Evolutionary conservation across 176 grass and related monocot genomes (phyloP).

Genomic region (Tillandsia fasciculata): DNA sequence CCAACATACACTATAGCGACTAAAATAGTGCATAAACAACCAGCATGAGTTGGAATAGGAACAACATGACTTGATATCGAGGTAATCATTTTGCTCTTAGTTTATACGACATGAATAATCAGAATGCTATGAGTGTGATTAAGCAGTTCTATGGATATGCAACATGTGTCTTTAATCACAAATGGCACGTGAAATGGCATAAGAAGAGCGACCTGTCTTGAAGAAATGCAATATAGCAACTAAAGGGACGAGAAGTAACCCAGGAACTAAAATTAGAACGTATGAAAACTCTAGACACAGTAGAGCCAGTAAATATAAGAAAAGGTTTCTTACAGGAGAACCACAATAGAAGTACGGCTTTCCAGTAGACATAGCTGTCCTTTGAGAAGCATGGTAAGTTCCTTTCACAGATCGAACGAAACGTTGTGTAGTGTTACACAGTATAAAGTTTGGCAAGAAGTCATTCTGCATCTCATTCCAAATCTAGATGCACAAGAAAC

Average conservation of each 20-base stretch:
- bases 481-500: conserved; percentile 45
- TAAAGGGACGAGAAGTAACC: not conserved
- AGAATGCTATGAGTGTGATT: not conserved
- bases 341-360: conserved; percentile 82
- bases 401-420: conserved; percentile 81
- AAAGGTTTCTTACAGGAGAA: conserved; percentile 57
- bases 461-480: conserved; percentile 97
- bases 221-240: not conserved
- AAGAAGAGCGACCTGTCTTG: not conserved
- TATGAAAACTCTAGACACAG: not conserved
- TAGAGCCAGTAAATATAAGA: conserved; percentile 3
- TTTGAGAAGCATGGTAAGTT: conserved; percentile 51
- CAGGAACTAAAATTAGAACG: conserved; percentile 6
- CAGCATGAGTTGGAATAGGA: not conserved
- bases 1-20: not conserved
- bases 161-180: not conserved
- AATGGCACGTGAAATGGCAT: not conserved
- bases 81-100: not conserved
- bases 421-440: conserved; percentile 94
- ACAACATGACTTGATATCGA: not conserved
- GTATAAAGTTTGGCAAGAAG: conserved; percentile 92
- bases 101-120: not conserved
- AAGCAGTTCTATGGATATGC: not conserved
- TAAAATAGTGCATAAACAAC: not conserved
- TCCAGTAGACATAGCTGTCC: conserved; percentile 48